Conservation (phyloP, 2,329 filamentous ascomycete species). For the Leptographium wingfieldii region DNA sequence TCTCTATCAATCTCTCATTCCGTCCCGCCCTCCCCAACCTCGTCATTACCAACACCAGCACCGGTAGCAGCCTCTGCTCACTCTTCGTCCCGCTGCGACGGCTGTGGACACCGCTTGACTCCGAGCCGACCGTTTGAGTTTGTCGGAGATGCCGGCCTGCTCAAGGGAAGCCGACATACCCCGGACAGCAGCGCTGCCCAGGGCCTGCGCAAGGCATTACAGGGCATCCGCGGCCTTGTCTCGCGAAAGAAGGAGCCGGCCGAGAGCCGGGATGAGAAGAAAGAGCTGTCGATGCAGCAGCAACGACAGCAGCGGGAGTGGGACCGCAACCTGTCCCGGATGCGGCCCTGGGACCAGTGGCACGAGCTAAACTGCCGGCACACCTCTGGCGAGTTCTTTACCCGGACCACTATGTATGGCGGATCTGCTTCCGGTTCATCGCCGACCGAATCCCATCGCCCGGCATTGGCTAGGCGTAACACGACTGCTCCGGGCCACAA, state of each 20-base stretch:
- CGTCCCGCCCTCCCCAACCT: not conserved
- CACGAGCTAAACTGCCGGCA: slow-evolving; percentile 6
- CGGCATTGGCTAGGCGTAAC: not conserved
- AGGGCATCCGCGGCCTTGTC: slow-evolving; percentile 6
- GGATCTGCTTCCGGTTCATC: not conserved
- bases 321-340: not conserved
- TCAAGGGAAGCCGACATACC: not conserved
- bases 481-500: not conserved
- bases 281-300: not conserved
- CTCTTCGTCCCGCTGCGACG: not conserved
- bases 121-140: slow-evolving; percentile 4
- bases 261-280: not conserved
- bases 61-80: not conserved
- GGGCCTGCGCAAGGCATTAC: slow-evolving; percentile 4
- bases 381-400: slow-evolving; percentile 1
- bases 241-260: not conserved
- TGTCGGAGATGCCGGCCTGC: not conserved
- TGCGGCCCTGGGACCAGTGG: slow-evolving; percentile 9
- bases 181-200: slow-evolving; percentile 1
- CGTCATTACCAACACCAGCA: not conserved
- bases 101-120: slow-evolving; percentile 1
- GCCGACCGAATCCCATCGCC: not conserved
- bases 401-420: slow-evolving; percentile 8
- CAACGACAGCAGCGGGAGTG: slow-evolving; percentile 1
- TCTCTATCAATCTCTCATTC: not conserved